These are phyloP conservation scores for Fusarium aywerte DNA, from an alignment of 2,329 filamentous ascomycete species.

Conservation along the genomic window DNA sequence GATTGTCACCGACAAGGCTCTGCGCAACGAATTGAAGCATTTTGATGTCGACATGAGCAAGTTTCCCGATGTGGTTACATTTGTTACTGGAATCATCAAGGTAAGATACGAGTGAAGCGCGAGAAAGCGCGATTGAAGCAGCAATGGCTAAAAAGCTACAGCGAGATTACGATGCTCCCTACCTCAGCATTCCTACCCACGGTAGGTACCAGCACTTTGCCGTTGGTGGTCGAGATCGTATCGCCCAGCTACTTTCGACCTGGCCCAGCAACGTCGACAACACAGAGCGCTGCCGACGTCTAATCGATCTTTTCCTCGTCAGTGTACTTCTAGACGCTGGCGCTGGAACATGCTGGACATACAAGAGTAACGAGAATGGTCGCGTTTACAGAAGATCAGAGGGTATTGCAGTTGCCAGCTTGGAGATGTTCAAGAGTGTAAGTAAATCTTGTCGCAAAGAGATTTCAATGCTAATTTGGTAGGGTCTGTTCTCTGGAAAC, in stretches of 20 bases:
- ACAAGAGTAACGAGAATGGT: slow-evolving; percentile 90
- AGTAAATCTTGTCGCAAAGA: slow-evolving; percentile 35
- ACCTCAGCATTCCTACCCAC: slow-evolving; percentile 80
- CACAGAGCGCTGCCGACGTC: slow-evolving; percentile 77
- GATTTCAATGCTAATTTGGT: slow-evolving; percentile 28
- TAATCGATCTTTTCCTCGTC: slow-evolving; percentile 81
- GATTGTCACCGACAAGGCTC: slow-evolving; percentile 79
- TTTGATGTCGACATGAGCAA: slow-evolving; percentile 90
- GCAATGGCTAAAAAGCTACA: slow-evolving; percentile 42
- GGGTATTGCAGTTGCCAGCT: slow-evolving; percentile 78
- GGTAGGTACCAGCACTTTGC: slow-evolving; percentile 87
- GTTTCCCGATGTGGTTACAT: slow-evolving; percentile 83
- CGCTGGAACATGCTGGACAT: slow-evolving; percentile 89
- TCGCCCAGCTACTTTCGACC: slow-evolving; percentile 75
- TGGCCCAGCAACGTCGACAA: slow-evolving; percentile 77
- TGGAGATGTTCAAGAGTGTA: slow-evolving; percentile 91
- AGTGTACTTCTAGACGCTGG: slow-evolving; percentile 89
- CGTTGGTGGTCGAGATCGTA: slow-evolving; percentile 79
- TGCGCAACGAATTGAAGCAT: slow-evolving; percentile 80
- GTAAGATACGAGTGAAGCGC: slow-evolving; percentile 55
- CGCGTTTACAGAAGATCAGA: slow-evolving; percentile 86
- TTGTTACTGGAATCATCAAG: slow-evolving; percentile 95
- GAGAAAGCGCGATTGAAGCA: neutral
- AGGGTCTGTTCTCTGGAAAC: slow-evolving; percentile 88
- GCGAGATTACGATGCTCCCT: slow-evolving; percentile 67